Conservation (phyloP, 2,329 filamentous ascomycete species). For the Talaromyces islandicus region DNA sequence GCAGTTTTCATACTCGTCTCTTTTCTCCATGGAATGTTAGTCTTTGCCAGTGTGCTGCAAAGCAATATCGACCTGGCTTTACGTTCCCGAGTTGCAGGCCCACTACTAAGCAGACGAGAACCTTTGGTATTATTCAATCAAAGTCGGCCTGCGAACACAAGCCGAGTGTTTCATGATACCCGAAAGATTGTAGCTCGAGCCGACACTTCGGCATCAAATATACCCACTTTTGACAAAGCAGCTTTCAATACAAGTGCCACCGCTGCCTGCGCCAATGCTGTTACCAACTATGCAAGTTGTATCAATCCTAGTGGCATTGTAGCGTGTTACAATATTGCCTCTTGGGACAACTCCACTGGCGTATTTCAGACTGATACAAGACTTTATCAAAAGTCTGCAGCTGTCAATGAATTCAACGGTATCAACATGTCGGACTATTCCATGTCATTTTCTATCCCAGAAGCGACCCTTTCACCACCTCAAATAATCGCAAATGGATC, state of each 20-base stretch:
- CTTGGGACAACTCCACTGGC: slow-evolving; percentile 58
- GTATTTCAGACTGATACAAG: slow-evolving; percentile 72
- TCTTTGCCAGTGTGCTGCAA: background rate
- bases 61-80: slow-evolving; percentile 2
- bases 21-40: slow-evolving; percentile 1
- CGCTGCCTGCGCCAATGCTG: slow-evolving; percentile 53
- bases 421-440: slow-evolving; percentile 27
- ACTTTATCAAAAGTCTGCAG: slow-evolving; percentile 62
- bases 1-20: background rate
- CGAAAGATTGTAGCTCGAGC: background rate
- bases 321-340: slow-evolving; percentile 76
- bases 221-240: slow-evolving; percentile 15
- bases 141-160: background rate
- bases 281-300: slow-evolving; percentile 47
- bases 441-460: slow-evolving; percentile 20
- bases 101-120: background rate
- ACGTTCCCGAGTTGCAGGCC: background rate
- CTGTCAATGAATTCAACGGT: slow-evolving; percentile 44
- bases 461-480: slow-evolving; percentile 17
- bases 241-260: slow-evolving; percentile 38
- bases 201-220: background rate
- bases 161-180: background rate
- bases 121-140: background rate
- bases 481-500: slow-evolving; percentile 10
- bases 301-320: slow-evolving; percentile 71